These are phyloP conservation scores for Alternaria sp. DNA, from an alignment of 2,329 filamentous ascomycete genomes.

Conservation along the genomic window DNA sequence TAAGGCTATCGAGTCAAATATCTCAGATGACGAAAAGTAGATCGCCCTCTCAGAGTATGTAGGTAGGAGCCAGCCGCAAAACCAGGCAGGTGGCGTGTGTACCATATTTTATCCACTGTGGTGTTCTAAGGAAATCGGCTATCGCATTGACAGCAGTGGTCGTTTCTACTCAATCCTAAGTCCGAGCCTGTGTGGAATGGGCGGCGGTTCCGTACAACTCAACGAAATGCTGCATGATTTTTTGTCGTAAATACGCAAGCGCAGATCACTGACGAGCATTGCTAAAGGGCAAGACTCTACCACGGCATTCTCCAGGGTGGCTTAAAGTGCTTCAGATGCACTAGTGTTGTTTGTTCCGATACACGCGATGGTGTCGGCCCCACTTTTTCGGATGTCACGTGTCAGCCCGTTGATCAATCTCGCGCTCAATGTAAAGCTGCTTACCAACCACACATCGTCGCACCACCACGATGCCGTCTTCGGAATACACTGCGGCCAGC, in stretches of 20 bases:
- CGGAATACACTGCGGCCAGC: constrained; percentile 75
- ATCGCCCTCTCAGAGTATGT: no score
- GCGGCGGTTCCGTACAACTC: neutral
- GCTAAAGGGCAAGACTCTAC: neutral
- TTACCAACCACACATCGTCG: constrained; percentile 3
- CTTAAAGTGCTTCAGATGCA: neutral
- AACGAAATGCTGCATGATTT: neutral
- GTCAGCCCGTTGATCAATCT: constrained; percentile 3
- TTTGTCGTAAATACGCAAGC: neutral
- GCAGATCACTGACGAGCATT: neutral
- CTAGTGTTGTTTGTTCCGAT: neutral
- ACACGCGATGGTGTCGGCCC: neutral
- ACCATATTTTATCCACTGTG: neutral
- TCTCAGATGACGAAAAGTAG: no score
- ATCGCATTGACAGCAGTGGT: neutral
- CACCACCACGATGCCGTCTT: constrained; percentile 67
- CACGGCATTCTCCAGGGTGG: neutral
- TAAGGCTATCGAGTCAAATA: neutral
- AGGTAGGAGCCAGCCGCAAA: neutral
- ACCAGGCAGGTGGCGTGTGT: neutral
- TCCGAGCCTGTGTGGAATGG: neutral
- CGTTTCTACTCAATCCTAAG: neutral
- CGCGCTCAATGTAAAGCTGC: constrained; percentile 6
- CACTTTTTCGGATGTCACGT: constrained; percentile 9
- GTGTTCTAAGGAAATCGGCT: no score